Conservation (phyloP, 2,329 filamentous ascomycete species). For the Alternaria triticina region DNA sequence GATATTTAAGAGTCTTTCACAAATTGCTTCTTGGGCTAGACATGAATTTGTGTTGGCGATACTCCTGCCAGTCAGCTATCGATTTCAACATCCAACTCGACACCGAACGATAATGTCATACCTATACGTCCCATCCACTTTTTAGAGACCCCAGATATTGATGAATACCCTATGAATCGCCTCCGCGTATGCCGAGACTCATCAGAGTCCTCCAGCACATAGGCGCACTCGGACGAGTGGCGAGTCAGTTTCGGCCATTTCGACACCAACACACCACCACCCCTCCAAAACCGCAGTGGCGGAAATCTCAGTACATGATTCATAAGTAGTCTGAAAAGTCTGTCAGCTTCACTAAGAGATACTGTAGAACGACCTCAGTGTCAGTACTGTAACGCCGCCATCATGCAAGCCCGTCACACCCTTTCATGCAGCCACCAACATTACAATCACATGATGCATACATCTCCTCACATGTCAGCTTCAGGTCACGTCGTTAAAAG, state of each 20-base stretch:
- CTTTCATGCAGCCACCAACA: neutral
- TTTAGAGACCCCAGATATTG: neutral
- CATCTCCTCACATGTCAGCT: neutral
- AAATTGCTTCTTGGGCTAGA: neutral
- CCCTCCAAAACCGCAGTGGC: neutral
- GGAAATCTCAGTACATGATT: neutral
- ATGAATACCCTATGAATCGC: neutral
- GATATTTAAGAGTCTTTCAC: neutral
- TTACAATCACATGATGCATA: neutral
- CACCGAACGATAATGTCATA: neutral
- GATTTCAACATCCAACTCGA: neutral
- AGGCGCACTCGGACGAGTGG: neutral
- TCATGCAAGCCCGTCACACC: neutral
- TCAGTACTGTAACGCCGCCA: neutral
- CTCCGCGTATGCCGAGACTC: neutral
- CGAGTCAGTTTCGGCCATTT: neutral
- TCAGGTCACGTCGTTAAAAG: neutral
- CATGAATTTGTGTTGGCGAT: neutral
- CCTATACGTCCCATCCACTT: neutral
- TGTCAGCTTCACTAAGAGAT: neutral
- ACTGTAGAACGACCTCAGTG: neutral
- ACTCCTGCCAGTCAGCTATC: neutral
- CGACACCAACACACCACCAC: neutral
- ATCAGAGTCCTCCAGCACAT: neutral
- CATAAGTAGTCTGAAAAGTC: too few species aligned